phyloP scores from a whole-genome alignment of 495 filamentous ascomycete species.

The Paragyromitra xinjiangensis region DNA sequence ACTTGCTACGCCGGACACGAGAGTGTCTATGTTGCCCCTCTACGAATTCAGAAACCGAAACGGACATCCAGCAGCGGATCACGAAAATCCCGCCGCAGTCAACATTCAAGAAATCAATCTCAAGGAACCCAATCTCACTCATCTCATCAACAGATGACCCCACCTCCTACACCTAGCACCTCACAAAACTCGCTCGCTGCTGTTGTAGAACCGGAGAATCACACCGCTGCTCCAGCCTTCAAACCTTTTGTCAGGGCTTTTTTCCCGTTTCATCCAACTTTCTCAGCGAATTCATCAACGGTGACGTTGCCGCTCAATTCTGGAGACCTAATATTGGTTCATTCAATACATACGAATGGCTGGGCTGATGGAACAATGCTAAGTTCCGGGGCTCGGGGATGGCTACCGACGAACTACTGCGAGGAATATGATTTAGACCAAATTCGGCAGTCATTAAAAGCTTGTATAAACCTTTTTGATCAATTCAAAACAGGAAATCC shows the following conservation, averaged over 20 bases:
- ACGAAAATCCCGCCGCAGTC: constrained; percentile 57
- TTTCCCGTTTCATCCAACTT: constrained; percentile 86
- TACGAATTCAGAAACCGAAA: constrained; percentile 74
- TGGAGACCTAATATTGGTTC: constrained; percentile 92
- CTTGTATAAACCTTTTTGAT: constrained; percentile 92
- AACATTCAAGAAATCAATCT: constrained; percentile 60
- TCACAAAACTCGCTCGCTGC: constrained; percentile 67
- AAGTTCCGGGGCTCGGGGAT: constrained; percentile 85
- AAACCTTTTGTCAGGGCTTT: constrained; percentile 97
- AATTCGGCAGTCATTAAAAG: constrained; percentile 84
- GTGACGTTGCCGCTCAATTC: constrained; percentile 87
- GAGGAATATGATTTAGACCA: constrained; percentile 88
- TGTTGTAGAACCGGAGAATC: constrained; percentile 59
- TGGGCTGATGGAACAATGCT: constrained; percentile 99
- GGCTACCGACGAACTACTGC: constrained; percentile 99
- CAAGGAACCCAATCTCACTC: constrained; percentile 61
- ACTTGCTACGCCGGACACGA: constrained; percentile 64
- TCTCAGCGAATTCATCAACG: constrained; percentile 72
- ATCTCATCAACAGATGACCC: constrained; percentile 69
- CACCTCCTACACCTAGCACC: constrained; percentile 75
- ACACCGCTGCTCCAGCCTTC: constrained; percentile 70
- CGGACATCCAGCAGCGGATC: constrained; percentile 62
- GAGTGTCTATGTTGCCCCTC: constrained; percentile 75
- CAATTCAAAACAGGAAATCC: constrained; percentile 75
- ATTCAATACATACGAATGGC: constrained; percentile 97